A percentile compares a stretch with the other conserved stretches of the same genome.
These are phyloP conservation scores for Dalbergia oliveri DNA, from an alignment of 306 rosid genomes.

Conservation along the genomic window DNA sequence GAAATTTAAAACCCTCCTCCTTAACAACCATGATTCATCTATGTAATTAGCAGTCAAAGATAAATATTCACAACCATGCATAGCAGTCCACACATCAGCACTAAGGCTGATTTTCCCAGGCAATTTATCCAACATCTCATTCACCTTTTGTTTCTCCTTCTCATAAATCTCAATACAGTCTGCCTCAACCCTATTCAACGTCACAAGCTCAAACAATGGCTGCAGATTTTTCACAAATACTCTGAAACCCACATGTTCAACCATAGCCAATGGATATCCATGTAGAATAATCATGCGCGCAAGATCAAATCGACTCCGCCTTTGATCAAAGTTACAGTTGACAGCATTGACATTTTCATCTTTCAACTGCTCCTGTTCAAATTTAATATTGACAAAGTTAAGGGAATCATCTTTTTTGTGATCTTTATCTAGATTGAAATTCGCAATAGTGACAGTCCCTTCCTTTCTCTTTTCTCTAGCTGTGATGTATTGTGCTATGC, in stretches of 20 bases:
- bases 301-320: constrained; percentile 77
- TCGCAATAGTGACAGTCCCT: constrained; percentile 56
- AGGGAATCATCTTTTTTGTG: constrained; percentile 69
- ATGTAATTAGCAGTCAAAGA: constrained; percentile 80
- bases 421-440: constrained; percentile 61
- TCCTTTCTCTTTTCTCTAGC: constrained; percentile 81
- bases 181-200: constrained; percentile 66
- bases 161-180: constrained; percentile 77
- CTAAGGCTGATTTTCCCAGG: constrained; percentile 80
- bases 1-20: constrained; percentile 69
- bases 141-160: constrained; percentile 80
- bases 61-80: constrained; percentile 58
- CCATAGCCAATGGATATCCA: constrained; percentile 83
- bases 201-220: constrained; percentile 77
- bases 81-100: constrained; percentile 71
- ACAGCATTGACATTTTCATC: constrained; percentile 57
- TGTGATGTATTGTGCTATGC: constrained; percentile 58
- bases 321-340: constrained; percentile 67
- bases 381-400: constrained; percentile 68
- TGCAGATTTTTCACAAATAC: constrained; percentile 80
- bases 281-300: constrained; percentile 88
- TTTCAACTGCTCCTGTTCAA: constrained; percentile 74
- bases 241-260: constrained; percentile 81
- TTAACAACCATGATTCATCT: constrained; percentile 80
- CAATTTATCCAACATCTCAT: constrained; percentile 76